Conservation (phyloP, 176 grass and related monocot genomes). For the Cenchrus purpureus region DNA sequence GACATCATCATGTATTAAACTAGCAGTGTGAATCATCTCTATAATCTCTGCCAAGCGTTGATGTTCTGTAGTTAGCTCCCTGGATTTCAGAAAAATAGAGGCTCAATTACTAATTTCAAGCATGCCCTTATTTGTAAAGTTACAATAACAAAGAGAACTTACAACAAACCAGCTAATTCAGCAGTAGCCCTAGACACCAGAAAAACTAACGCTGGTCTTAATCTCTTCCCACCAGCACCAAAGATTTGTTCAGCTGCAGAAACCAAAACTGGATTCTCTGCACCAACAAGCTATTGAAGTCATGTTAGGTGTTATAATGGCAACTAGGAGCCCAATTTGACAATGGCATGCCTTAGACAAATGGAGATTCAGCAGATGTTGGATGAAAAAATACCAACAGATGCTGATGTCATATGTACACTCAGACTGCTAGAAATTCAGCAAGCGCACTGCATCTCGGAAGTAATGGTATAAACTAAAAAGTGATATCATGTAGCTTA, state of each 20-base stretch:
- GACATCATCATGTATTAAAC: constrained; percentile 83
- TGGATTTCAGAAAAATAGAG: constrained; percentile 42
- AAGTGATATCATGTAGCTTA: background rate
- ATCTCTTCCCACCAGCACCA: constrained; percentile 89
- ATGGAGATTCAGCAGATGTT: background rate
- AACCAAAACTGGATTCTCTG: constrained; percentile 88
- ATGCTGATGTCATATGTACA: too few species aligned
- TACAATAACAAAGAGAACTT: constrained; percentile 42
- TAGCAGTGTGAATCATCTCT: constrained; percentile 88
- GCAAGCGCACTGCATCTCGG: background rate
- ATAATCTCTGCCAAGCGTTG: constrained; percentile 90
- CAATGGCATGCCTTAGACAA: background rate
- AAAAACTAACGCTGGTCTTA: constrained; percentile 93
- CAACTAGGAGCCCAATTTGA: background rate
- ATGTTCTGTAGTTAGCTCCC: constrained; percentile 81
- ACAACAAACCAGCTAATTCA: constrained; percentile 73
- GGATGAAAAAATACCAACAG: background rate
- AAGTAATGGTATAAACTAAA: background rate
- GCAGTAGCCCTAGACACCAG: constrained; percentile 88
- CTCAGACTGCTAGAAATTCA: background rate
- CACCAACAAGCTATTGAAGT: constrained; percentile 75
- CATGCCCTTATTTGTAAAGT: background rate
- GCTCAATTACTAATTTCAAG: constrained; percentile 18
- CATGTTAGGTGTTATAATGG: constrained; percentile 47
- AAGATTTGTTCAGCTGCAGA: constrained; percentile 92